These are phyloP conservation scores for Litsea cubeba DNA, from an alignment of 164 flowering plant genomes.

Conservation along the genomic window DNA sequence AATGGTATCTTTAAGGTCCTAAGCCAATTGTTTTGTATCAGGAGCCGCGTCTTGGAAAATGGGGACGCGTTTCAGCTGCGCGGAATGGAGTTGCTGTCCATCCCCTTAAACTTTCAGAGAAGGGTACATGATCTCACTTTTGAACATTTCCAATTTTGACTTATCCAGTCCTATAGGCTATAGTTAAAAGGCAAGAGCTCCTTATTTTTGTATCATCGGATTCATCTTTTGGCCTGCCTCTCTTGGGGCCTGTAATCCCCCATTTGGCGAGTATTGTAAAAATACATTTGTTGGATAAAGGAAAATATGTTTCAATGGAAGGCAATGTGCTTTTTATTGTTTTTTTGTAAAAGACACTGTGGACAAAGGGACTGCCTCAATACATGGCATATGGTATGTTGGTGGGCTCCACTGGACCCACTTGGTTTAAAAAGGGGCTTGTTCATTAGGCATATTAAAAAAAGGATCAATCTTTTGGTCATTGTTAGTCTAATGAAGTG, in stretches of 20 bases:
- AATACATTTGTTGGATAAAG: not conserved
- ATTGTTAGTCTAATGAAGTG: no score
- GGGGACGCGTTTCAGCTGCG: conserved; percentile 62
- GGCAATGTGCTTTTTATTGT: not conserved
- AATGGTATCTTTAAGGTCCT: not conserved
- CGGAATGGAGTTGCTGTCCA: conserved; percentile 73
- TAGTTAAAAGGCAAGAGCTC: not conserved
- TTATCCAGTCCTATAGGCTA: not conserved
- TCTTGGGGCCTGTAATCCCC: not conserved
- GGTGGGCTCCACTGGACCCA: no score
- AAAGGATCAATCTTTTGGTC: no score
- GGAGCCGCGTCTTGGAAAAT: conserved; percentile 95
- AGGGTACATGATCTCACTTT: conserved; percentile 6
- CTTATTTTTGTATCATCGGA: not conserved
- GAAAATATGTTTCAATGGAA: not conserved
- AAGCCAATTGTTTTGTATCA: conserved; percentile 22
- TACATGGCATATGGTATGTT: no score
- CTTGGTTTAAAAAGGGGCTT: no score
- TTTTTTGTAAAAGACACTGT: not conserved
- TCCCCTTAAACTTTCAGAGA: conserved; percentile 38
- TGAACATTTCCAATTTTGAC: conserved; percentile 6
- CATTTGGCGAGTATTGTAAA: not conserved
- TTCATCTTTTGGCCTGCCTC: not conserved
- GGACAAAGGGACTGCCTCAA: no score
- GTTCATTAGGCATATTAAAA: no score